Evolutionary conservation across 2,329 filamentous ascomycete species (phyloP), one percentile per base, ranked within the genome.

Genomic region (Drechslera avenae): DNA sequence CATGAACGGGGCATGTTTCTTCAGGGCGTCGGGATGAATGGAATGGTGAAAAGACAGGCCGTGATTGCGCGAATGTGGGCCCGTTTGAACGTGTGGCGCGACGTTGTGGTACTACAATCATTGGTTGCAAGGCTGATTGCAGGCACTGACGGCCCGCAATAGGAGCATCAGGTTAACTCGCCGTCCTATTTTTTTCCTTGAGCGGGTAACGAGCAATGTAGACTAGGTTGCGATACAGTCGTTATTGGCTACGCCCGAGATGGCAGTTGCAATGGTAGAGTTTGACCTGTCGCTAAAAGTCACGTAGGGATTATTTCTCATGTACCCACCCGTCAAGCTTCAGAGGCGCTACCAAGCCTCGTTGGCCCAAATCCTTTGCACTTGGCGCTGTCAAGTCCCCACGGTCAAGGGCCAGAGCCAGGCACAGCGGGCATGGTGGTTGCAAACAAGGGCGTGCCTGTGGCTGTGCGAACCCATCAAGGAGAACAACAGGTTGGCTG

Each of bases 341-440:
- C 49, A 28, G 23, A 40, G 39, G 44, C 50, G 39, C 41, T 28
- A 37, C 56, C 53, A 70, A 69, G 67, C 63, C 47, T 66, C 58
- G 12, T 4, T 28, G 34, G 51, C 53, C 51, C 51, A 1, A 28
- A 28, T 28, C 26, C 49, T 58, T 60, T 56, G 49, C 42, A 17
- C 64, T 68, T 69, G 65, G 62, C 60, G 39, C 46, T 46, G 21
- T 60, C 54, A 54, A 61, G 46, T 47, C 59, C 55, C 51, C 54
- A 28, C 9, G 10, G 26, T 13, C 8, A 28, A 28, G 46, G 50
- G 54, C 40, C 43, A n/a, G 28, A 30, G 26, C 50, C 44, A 60
- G 64, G 59, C 59, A 64, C 58, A 62, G 23, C 63, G 9, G 9
- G 26, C 26, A 28, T 10, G 3, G 26, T 10, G 59, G 58, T 57